Conservation (phyloP, 495 filamentous ascomycete species). For the Mycothermus thermophilus region DNA sequence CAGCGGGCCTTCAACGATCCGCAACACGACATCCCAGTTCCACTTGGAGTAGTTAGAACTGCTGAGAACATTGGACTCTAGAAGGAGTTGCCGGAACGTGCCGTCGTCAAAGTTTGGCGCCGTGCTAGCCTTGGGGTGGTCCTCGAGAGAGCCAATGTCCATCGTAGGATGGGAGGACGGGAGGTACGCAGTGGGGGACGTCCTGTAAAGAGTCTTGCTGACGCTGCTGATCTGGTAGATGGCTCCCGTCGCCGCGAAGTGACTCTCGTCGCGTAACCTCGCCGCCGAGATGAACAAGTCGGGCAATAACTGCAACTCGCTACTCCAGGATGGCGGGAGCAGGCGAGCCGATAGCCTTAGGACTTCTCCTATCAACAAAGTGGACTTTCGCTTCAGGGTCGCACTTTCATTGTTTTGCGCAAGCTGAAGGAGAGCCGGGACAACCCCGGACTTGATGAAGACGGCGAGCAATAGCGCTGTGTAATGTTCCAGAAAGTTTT, state of each 20-base stretch:
- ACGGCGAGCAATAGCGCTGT: conserved; percentile 79
- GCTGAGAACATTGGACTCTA: conserved; percentile 77
- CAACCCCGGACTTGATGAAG: conserved; percentile 67
- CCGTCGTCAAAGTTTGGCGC: conserved; percentile 72
- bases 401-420: conserved; percentile 54
- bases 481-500: conserved; percentile 84
- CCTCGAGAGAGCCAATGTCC: conserved; percentile 33
- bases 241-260: conserved; percentile 66
- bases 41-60: conserved; percentile 83
- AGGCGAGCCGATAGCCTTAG: conserved; percentile 77
- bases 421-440: conserved; percentile 64
- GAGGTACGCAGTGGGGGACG: conserved; percentile 34
- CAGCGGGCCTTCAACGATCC: conserved; percentile 84
- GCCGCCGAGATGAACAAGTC: conserved; percentile 64
- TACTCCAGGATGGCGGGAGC: conserved; percentile 64
- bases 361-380: conserved; percentile 77
- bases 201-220: conserved; percentile 82
- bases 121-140: conserved; percentile 58
- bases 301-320: conserved; percentile 70
- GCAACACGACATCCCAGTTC: conserved; percentile 88
- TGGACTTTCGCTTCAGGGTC: conserved; percentile 76
- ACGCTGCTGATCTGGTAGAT: conserved; percentile 97
- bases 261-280: conserved; percentile 52
- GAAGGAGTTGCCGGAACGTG: conserved; percentile 67
- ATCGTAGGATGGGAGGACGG: conserved; percentile 25